Base-by-base conservation (phyloP, 1,139 yeast genomes). In the Pichia sp. region DNA sequence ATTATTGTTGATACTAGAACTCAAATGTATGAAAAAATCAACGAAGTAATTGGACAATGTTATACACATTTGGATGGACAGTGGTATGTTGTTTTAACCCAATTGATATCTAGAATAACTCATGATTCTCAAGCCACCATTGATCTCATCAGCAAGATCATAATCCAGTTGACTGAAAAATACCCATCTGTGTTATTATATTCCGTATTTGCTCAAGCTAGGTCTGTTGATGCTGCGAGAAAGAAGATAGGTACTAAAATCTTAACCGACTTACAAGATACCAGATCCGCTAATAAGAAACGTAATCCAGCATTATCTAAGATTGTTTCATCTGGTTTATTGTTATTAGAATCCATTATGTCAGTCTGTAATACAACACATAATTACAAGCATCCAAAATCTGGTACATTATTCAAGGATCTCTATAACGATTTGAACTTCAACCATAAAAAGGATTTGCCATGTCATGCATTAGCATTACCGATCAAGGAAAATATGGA, bases 41-140 rank as follows among this genome's bases (percentile, higher is more conserved):
- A 52, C 27, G 24, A 44, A 11, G 9, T 44, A 4, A 38, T 50
- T 18, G 47, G 47, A 33, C 53, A 52, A 12, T 57, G 59, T 15
- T 70, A 70, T 15, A 69, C 67, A 14, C 73, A 84, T 24, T 87
- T 89, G 1, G 73, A 70, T 3, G 79, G 77, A 56, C 82, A 81
- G 41, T 88, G 96, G 85, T 91, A 87, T 61, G 76, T 93, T 1
- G 95, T 91, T 0, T 71, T 93, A 27, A 87, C 98, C 0, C 98
- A 93, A 63, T 67, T 94, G 34, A 67, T 93, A 14, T 89, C 97
- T 1, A 74, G 99, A 58, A 75, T 91, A 48, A 72, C 80, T 2
- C 95, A 88, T 58, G 69, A 75, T 1, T 83, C 85, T 55, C 65
- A 67, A 4, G 70, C 73, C 0, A 84, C 94, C 0, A 78, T 76